Evolutionary conservation across 2,329 filamentous ascomycete genomes (phyloP), one percentile per base, ranked within the genome.

Genomic region (Verticillium nubilum): DNA sequence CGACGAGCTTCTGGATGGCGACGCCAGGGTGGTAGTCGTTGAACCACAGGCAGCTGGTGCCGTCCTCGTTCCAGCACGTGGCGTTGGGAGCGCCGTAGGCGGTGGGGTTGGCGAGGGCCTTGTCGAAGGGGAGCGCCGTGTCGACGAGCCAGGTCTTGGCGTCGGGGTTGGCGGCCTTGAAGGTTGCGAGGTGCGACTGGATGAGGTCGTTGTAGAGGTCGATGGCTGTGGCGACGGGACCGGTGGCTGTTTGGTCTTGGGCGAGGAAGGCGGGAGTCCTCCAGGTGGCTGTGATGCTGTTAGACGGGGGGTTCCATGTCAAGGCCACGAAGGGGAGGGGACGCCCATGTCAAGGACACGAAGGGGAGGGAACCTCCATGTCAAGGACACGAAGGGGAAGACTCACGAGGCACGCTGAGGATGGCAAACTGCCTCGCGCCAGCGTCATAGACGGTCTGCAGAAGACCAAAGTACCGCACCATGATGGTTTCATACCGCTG

Each of bases 351-450:
- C 3, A n/a, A n/a, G n/a, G n/a, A n/a, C n/a, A n/a, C 2, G 7
- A 19, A 7, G 33, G 33, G 55, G 10, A 25, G 9, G 9, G n/a
- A 50, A 12, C n/a, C 42, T 50, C 13, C 4, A 23, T 12, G 25
- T 7, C 3, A n/a, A n/a, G n/a, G n/a, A n/a, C n/a, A n/a, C 2
- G 7, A 19, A 7, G 33, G 33, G 55, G 10, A 25, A 13, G 9
- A 66, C 71, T 63, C 58, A 74, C 70, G 70, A 15, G 80, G 80
- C 2, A 81, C 78, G 60, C 74, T 77, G 55, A 83, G 59, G 53
- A 83, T 71, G 3, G 77, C 67, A 62, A 83, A 82, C 26, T 77
- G 79, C 57, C 78, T 72, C 5, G 74, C 78, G 0, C 80, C 80
- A 5, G 72, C 71, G 15, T 73, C 63, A 58, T 79, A 81, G 37